Conservation (phyloP, 192 early-diverging fungal species). For the Spizellomyces punctatus region DNA sequence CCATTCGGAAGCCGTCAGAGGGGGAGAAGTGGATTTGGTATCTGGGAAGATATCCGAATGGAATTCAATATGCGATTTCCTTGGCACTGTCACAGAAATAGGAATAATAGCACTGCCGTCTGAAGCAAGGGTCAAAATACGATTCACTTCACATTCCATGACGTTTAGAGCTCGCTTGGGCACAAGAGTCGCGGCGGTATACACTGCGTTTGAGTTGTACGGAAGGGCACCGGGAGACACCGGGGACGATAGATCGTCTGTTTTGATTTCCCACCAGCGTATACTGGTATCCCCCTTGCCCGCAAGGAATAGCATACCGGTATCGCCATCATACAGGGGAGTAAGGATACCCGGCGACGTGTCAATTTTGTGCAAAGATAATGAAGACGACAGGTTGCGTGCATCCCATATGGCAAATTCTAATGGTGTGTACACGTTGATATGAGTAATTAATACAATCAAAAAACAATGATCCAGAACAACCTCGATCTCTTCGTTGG, state of each 20-base stretch:
- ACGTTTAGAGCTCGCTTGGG: constrained; percentile 74
- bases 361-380: constrained; percentile 64
- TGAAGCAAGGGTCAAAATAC: constrained; percentile 59
- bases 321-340: constrained; percentile 82
- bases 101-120: constrained; percentile 68
- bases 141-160: constrained; percentile 47
- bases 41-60: constrained; percentile 86
- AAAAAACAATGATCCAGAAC: background rate
- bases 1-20: constrained; percentile 64
- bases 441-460: background rate
- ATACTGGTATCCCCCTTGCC: constrained; percentile 73
- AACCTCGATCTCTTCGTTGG: constrained; percentile 29
- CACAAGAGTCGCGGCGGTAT: constrained; percentile 64
- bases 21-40: constrained; percentile 50
- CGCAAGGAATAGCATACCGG: constrained; percentile 70
- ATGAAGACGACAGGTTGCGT: constrained; percentile 58
- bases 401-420: constrained; percentile 81
- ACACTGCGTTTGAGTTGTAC: constrained; percentile 40
- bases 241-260: constrained; percentile 28
- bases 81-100: constrained; percentile 67
- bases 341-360: constrained; percentile 69
- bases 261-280: constrained; percentile 66
- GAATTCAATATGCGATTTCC: constrained; percentile 81
- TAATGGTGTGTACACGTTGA: constrained; percentile 46
- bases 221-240: constrained; percentile 51